phyloP scores from a whole-genome alignment of 257 asterid genomes.

The Capsicum rhomboideum region DNA sequence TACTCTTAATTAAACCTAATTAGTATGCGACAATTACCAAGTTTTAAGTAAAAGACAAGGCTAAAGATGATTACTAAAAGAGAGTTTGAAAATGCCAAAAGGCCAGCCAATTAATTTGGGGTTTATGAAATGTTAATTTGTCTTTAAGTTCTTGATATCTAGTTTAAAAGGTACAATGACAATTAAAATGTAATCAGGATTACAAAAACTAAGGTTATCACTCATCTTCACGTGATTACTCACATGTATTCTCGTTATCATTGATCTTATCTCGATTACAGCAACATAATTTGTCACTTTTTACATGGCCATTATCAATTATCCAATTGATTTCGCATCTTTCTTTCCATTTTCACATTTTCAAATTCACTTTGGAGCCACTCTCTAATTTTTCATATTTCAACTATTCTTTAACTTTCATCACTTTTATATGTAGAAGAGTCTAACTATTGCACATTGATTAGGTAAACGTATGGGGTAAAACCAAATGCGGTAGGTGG shows the following conservation, averaged over 20 bases:
- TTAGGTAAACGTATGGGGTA: no score
- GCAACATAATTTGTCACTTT: neutral
- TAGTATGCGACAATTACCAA: neutral
- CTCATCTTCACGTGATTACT: conserved; percentile 17
- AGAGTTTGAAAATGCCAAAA: neutral
- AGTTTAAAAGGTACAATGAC: neutral
- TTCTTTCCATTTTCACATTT: neutral
- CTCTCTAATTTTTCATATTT: no score
- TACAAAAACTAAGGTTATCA: neutral
- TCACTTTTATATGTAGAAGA: no score
- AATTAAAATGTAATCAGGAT: neutral
- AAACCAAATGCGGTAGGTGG: no score
- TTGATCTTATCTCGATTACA: conserved; percentile 7
- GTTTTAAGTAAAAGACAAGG: neutral
- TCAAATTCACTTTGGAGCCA: neutral
- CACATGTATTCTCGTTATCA: neutral
- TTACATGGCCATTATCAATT: neutral
- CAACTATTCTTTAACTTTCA: no score
- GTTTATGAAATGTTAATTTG: conserved; percentile 1
- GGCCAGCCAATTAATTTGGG: neutral
- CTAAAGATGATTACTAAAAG: neutral
- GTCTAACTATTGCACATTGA: no score
- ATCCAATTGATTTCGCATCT: neutral
- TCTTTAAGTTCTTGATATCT: neutral
- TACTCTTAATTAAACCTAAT: neutral